Evolutionary conservation across 441 rosid species (phyloP).

Genomic region (Melastoma candidum): DNA sequence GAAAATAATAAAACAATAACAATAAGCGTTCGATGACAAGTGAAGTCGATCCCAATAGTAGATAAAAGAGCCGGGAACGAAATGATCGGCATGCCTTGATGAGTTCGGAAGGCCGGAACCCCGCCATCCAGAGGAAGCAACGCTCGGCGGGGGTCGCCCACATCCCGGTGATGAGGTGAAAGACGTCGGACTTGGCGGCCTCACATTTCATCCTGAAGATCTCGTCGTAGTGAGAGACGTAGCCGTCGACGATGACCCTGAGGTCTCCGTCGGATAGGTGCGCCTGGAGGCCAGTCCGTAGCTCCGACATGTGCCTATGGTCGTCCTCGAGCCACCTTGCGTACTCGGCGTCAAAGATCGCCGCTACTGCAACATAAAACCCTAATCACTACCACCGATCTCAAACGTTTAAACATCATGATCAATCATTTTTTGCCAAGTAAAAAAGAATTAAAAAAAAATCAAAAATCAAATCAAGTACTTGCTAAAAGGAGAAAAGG

Average conservation of each 20-base stretch:
- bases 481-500: constrained; percentile 11
- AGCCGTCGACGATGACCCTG: constrained; percentile 45
- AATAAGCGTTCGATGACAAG: too few species aligned
- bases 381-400: too few species aligned
- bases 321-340: constrained; percentile 72
- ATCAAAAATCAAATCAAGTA: background rate
- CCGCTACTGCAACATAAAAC: constrained; percentile 31
- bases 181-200: constrained; percentile 51
- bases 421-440: too few species aligned
- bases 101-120: constrained; percentile 68
- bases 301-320: constrained; percentile 52
- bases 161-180: constrained; percentile 55
- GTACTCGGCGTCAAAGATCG: constrained; percentile 65
- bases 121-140: constrained; percentile 76
- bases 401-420: too few species aligned
- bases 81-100: constrained; percentile 36
- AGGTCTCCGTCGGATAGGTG: constrained; percentile 49
- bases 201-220: constrained; percentile 39
- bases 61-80: too few species aligned
- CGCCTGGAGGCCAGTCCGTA: constrained; percentile 48
- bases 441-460: background rate
- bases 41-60: too few species aligned
- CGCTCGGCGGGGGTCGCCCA: constrained; percentile 70
- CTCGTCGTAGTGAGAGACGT: constrained; percentile 55
- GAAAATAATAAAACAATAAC: background rate